Evolutionary conservation across 2,329 filamentous ascomycete genomes (phyloP).

Genomic region (Botrytis sinoallii): DNA sequence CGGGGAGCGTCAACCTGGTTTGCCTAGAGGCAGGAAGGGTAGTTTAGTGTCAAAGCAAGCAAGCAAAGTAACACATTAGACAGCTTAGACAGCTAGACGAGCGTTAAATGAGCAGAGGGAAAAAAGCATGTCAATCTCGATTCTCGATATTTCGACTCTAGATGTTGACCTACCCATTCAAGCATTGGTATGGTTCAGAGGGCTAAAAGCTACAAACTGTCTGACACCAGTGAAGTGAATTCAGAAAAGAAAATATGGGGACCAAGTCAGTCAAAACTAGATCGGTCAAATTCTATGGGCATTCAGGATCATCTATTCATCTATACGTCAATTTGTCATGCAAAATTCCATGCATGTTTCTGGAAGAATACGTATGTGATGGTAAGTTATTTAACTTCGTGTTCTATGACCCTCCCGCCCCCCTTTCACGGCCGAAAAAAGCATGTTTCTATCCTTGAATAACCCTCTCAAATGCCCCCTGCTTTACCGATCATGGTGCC

Average conservation of each 20-base stretch:
- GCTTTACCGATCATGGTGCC: background rate
- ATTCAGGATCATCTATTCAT: conserved; percentile 1
- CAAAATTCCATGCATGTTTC: conserved; percentile 18
- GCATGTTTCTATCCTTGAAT: conserved; percentile 3
- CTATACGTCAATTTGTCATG: conserved; percentile 6
- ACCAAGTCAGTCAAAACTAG: background rate
- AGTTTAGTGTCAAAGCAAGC: conserved; percentile 16
- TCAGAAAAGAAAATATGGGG: background rate
- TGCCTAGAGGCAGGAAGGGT: background rate
- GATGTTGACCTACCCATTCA: background rate
- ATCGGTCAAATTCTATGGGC: background rate
- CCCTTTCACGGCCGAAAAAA: conserved; percentile 12
- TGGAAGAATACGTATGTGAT: conserved; percentile 15
- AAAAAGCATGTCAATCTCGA: background rate
- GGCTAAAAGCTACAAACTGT: background rate
- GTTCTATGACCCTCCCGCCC: conserved; percentile 10
- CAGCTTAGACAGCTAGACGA: conserved; percentile 9
- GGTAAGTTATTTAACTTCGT: conserved; percentile 18
- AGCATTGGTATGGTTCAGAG: background rate
- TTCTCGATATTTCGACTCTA: background rate
- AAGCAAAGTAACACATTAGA: background rate
- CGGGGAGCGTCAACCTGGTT: conserved; percentile 15
- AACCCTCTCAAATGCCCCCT: conserved; percentile 7
- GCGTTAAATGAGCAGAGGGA: background rate
- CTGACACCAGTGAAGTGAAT: background rate